A percentile compares a stretch with the other conserved stretches of the same genome.
Evolutionary conservation across 177 flowering plant genomes (phyloP).

Genomic region (Vitis hybrid): DNA sequence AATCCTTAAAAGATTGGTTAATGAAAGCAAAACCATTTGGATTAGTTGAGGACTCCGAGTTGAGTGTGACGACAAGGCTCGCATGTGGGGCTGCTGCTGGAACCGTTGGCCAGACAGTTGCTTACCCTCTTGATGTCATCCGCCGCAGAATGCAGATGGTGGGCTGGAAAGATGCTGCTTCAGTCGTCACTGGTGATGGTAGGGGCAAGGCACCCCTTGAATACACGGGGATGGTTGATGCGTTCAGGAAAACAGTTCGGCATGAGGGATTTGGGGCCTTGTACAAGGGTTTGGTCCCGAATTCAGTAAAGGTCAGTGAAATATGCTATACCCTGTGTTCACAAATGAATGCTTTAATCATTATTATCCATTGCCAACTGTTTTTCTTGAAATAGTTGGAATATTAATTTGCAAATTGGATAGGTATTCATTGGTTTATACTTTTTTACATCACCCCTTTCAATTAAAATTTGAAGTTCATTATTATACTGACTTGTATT

Average conservation of each 20-base stretch:
- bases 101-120: conserved; percentile 97
- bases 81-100: conserved; percentile 99
- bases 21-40: conserved; percentile 71
- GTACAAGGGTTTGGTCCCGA: conserved; percentile 98
- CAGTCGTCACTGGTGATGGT: conserved; percentile 82
- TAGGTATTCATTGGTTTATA: no score
- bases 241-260: conserved; percentile 91
- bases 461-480: no score
- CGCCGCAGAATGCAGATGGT: conserved; percentile 99
- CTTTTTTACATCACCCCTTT: no score
- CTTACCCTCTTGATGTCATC: conserved; percentile 97
- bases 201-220: conserved; percentile 63
- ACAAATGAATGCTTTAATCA: no score
- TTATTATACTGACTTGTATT: no score
- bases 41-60: conserved; percentile 64
- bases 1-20: conserved; percentile 90
- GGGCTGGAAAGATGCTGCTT: conserved; percentile 94
- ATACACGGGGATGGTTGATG: conserved; percentile 93
- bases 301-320: conserved; percentile 89
- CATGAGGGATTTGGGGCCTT: conserved; percentile 93
- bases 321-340: no score
- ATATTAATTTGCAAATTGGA: no score
- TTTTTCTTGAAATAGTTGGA: no score
- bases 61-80: conserved; percentile 83
- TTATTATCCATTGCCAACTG: no score